phyloP scores from a whole-genome alignment of 192 early-diverging fungal species.

The Linderina pennispora region DNA sequence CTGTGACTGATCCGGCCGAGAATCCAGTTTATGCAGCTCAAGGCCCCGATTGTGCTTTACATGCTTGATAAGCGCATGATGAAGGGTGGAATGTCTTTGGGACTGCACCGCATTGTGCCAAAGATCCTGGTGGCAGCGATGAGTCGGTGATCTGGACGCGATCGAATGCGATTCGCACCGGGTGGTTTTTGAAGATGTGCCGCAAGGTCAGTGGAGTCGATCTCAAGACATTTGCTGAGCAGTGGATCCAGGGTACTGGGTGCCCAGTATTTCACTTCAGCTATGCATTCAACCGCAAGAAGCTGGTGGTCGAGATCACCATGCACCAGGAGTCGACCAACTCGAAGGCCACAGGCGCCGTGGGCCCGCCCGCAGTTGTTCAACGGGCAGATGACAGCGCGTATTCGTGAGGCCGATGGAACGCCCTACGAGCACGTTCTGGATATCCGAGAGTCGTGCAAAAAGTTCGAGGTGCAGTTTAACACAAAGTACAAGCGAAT shows the following conservation, averaged over 20 bases:
- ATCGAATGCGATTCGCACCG: slow-evolving; percentile 58
- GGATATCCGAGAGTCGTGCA: slow-evolving; percentile 65
- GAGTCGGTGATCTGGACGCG: slow-evolving; percentile 54
- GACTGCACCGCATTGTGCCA: slow-evolving; percentile 70
- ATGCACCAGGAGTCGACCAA: slow-evolving; percentile 71
- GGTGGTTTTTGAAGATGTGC: slow-evolving; percentile 72
- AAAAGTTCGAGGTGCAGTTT: slow-evolving; percentile 87
- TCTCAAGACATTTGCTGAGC: slow-evolving; percentile 74
- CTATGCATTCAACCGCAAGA: slow-evolving; percentile 91
- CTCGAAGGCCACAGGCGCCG: slow-evolving; percentile 34
- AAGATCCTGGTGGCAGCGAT: slow-evolving; percentile 72
- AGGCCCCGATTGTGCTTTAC: slow-evolving; percentile 82
- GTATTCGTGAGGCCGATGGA: slow-evolving; percentile 79
- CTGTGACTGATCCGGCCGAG: slow-evolving; percentile 51
- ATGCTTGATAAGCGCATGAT: slow-evolving; percentile 87
- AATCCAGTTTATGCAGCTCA: slow-evolving; percentile 75
- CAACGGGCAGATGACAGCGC: slow-evolving; percentile 61
- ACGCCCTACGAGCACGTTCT: slow-evolving; percentile 80
- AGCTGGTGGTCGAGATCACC: slow-evolving; percentile 89
- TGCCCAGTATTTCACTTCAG: slow-evolving; percentile 80
- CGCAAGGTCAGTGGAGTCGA: slow-evolving; percentile 84
- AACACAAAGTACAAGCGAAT: slow-evolving; percentile 99
- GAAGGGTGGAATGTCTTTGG: slow-evolving; percentile 65
- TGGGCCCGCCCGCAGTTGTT: slow-evolving; percentile 42
- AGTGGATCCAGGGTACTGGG: slow-evolving; percentile 92